These are phyloP conservation scores for Dactylellina cionopaga DNA, from an alignment of 2,329 filamentous ascomycete genomes.

Conservation along the genomic window DNA sequence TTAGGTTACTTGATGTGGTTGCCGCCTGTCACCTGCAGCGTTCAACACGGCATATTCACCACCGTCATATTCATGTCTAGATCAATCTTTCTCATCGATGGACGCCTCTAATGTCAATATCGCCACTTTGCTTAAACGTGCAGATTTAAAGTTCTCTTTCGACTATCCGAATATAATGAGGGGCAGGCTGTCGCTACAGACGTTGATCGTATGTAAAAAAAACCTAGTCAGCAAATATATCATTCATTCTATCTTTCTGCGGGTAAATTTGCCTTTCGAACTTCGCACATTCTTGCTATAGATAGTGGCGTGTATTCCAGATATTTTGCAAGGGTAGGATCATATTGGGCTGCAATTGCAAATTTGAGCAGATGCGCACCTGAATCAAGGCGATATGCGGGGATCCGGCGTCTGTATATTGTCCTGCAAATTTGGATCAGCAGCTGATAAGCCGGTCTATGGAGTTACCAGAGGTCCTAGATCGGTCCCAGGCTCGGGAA, in stretches of 20 bases:
- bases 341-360: not conserved
- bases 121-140: constrained; percentile 8
- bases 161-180: not conserved
- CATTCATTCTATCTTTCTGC: not conserved
- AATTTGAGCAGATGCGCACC: not conserved
- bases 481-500: not conserved
- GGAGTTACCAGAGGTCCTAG: not conserved
- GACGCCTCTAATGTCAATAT: constrained; percentile 7
- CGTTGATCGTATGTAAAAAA: constrained; percentile 8
- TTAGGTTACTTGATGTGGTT: constrained; percentile 47
- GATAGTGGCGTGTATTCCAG: constrained; percentile 7
- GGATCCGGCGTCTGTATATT: constrained; percentile 3
- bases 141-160: constrained; percentile 8
- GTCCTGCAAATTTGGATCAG: not conserved
- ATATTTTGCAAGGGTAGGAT: not conserved
- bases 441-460: not conserved
- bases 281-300: not conserved
- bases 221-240: not conserved
- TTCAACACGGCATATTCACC: constrained; percentile 23
- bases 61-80: constrained; percentile 11
- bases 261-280: constrained; percentile 10
- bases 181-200: not conserved
- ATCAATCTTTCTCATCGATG: constrained; percentile 6
- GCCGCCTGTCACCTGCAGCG: constrained; percentile 43
- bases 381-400: constrained; percentile 22